phyloP scores from a whole-genome alignment of 441 rosid species.

The Mallotus japonicus region DNA sequence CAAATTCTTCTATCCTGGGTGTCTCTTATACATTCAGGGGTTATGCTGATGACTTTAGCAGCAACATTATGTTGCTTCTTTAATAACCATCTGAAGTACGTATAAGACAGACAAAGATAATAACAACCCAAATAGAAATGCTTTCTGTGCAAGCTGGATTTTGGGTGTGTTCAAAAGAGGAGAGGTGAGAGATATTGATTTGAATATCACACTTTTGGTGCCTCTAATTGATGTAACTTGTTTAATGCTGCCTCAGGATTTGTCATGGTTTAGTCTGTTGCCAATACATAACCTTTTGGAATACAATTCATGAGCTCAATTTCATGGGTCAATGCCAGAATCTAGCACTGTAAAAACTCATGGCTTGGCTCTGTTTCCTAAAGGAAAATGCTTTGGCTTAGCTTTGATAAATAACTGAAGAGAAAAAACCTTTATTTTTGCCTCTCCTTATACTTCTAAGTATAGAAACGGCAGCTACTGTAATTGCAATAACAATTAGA shows the following conservation, averaged over 20 bases:
- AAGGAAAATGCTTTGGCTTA: neutral
- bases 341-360: neutral
- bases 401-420: neutral
- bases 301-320: neutral
- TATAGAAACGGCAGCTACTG: neutral
- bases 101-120: neutral
- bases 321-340: neutral
- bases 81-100: neutral
- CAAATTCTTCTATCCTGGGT: too few species aligned
- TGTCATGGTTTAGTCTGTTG: neutral
- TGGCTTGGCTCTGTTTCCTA: neutral
- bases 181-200: neutral
- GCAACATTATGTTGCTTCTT: neutral
- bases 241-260: neutral
- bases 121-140: neutral
- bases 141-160: neutral
- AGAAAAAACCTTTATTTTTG: neutral
- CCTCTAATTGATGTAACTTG: neutral
- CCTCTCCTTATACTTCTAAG: neutral
- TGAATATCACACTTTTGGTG: neutral
- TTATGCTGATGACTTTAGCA: too few species aligned
- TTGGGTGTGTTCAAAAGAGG: neutral
- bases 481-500: neutral
- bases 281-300: neutral
- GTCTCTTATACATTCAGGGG: too few species aligned